Percentiles rank a stretch among this genome's conserved stretches.
Evolutionary conservation across 441 rosid species (phyloP).

Genomic region (Brassica hybrid): DNA sequence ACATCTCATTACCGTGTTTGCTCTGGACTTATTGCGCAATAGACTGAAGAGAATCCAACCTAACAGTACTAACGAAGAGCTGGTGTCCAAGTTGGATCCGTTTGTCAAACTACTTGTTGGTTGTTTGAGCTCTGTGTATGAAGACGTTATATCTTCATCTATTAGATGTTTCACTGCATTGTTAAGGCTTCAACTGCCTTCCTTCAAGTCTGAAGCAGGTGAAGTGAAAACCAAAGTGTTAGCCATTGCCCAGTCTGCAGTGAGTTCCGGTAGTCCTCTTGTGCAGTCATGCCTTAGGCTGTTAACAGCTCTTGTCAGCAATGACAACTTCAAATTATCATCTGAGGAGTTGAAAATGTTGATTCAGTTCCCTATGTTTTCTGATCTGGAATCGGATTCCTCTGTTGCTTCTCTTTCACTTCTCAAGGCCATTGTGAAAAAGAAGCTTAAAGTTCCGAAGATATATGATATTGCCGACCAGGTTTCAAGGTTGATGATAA

Average conservation of each 20-base stretch:
- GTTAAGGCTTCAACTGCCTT: slow-evolving; percentile 73
- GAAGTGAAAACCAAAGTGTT: slow-evolving; percentile 65
- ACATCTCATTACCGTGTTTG: slow-evolving; percentile 71
- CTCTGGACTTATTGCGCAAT: slow-evolving; percentile 64
- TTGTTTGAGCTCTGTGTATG: slow-evolving; percentile 80
- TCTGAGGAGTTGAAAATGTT: slow-evolving; percentile 62
- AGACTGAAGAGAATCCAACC: slow-evolving; percentile 57
- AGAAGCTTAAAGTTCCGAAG: slow-evolving; percentile 60
- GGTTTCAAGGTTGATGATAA: slow-evolving; percentile 78
- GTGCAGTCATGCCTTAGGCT: slow-evolving; percentile 76
- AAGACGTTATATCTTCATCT: slow-evolving; percentile 68
- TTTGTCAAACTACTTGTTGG: slow-evolving; percentile 67
- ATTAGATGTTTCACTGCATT: slow-evolving; percentile 71
- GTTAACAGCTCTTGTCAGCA: slow-evolving; percentile 68
- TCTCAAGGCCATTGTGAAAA: slow-evolving; percentile 66
- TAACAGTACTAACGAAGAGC: slow-evolving; percentile 48
- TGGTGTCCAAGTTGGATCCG: slow-evolving; percentile 79
- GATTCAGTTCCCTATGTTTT: slow-evolving; percentile 71
- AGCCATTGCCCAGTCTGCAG: slow-evolving; percentile 59
- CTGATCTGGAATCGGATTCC: slow-evolving; percentile 73
- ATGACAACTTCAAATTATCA: slow-evolving; percentile 62
- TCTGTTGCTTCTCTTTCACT: slow-evolving; percentile 73
- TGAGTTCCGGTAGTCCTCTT: slow-evolving; percentile 56
- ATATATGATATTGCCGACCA: slow-evolving; percentile 64
- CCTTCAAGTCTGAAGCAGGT: slow-evolving; percentile 73